Conservation (phyloP, 495 filamentous ascomycete genomes). For the Trichoderma orchidacearum region DNA sequence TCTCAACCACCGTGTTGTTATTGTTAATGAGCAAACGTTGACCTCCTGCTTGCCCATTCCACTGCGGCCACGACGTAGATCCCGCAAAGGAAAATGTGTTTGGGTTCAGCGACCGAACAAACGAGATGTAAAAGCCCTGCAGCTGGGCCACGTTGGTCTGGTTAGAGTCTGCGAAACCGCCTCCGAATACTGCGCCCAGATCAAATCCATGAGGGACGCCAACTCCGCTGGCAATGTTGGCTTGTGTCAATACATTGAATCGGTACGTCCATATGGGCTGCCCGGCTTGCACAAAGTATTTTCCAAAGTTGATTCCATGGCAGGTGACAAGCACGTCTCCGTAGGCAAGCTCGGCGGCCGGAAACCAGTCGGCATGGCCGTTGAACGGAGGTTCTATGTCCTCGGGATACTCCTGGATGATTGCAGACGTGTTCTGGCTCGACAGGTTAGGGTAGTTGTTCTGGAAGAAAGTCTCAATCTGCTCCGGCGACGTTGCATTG, state of each 20-base stretch:
- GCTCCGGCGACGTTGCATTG: constrained; percentile 25
- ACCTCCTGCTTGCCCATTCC: not conserved
- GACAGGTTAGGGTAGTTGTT: constrained; percentile 32
- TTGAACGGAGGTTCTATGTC: constrained; percentile 12
- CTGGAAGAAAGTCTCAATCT: constrained; percentile 35
- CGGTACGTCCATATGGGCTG: constrained; percentile 15
- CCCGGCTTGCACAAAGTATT: not conserved
- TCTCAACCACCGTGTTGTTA: not conserved
- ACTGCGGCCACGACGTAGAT: constrained; percentile 14
- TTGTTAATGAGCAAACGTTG: not conserved
- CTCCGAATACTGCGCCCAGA: constrained; percentile 29
- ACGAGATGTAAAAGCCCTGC: constrained; percentile 28
- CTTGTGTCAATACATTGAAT: constrained; percentile 14
- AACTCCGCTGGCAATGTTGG: constrained; percentile 10
- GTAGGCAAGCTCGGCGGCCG: constrained; percentile 34
- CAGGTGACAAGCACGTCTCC: constrained; percentile 54
- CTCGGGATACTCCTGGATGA: constrained; percentile 18
- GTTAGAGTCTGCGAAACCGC: constrained; percentile 13
- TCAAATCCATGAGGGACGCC: constrained; percentile 24
- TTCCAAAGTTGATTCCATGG: constrained; percentile 20
- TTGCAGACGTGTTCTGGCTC: constrained; percentile 28
- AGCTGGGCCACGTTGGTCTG: constrained; percentile 21
- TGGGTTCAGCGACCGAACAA: constrained; percentile 24
- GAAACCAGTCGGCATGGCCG: constrained; percentile 19
- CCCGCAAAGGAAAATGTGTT: constrained; percentile 10